Evolutionary conservation across 805 yeast genomes (phyloP).

Genomic region (Candida maesae): DNA sequence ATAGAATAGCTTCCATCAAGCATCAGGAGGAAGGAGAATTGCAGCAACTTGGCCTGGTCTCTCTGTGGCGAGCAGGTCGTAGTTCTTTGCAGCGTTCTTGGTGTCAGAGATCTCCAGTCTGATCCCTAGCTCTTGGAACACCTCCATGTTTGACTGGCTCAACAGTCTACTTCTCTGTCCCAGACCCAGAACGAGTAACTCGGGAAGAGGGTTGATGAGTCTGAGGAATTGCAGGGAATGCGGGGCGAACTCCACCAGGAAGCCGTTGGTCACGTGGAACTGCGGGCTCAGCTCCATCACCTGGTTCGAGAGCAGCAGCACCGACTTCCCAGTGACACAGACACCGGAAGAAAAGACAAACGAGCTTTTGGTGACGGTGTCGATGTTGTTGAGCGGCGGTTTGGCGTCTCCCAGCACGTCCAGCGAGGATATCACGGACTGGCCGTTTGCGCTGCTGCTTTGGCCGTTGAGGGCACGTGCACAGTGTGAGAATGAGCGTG

Average conservation of each 20-base stretch:
- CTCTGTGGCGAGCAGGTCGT: constrained; percentile 75
- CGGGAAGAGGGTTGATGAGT: constrained; percentile 71
- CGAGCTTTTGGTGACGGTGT: constrained; percentile 49
- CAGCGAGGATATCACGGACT: constrained; percentile 34
- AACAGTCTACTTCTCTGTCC: constrained; percentile 64
- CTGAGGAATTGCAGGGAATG: constrained; percentile 46
- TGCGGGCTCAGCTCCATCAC: constrained; percentile 51
- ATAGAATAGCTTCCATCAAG: constrained; percentile 29
- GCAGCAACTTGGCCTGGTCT: constrained; percentile 74
- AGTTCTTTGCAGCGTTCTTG: constrained; percentile 62
- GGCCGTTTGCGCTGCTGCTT: too few relatives aligned
- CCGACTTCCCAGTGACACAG: constrained; percentile 43
- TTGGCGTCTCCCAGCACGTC: constrained; percentile 42
- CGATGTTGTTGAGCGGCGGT: constrained; percentile 48
- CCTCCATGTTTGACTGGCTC: constrained; percentile 47
- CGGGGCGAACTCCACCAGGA: constrained; percentile 50
- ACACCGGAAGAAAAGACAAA: constrained; percentile 53
- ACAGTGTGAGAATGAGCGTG: too few relatives aligned
- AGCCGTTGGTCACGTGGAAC: constrained; percentile 38
- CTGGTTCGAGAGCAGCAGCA: constrained; percentile 52
- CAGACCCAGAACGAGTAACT: constrained; percentile 65
- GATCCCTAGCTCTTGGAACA: constrained; percentile 58
- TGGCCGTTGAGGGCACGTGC: too few relatives aligned
- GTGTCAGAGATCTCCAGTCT: constrained; percentile 67
- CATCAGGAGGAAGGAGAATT: constrained; percentile 53